A percentile compares a stretch with the other conserved stretches of the same genome.
Evolutionary conservation across 2,329 filamentous ascomycete species (phyloP).

Genomic region (Colletotrichum phormii): DNA sequence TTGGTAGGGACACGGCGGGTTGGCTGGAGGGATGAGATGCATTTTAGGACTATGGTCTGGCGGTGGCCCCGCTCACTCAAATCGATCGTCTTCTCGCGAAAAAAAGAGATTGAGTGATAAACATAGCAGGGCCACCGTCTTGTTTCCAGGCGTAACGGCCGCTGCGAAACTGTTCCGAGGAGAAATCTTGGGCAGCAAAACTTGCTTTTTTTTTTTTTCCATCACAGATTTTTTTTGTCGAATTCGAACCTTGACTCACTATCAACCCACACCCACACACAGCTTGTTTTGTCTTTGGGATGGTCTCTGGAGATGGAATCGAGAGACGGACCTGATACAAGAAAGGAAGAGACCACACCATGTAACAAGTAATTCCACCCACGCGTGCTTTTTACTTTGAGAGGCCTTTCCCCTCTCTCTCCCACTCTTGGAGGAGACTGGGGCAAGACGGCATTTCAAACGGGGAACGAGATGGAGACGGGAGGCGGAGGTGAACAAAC

Average conservation of each 20-base stretch:
- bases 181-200: conserved; percentile 24
- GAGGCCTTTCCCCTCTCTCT: no score
- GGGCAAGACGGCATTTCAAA: neutral
- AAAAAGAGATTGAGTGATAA: neutral
- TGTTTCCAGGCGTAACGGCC: conserved; percentile 35
- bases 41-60: conserved; percentile 33
- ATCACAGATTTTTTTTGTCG: conserved; percentile 16
- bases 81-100: neutral
- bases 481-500: neutral
- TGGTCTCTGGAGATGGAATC: neutral
- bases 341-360: conserved; percentile 23
- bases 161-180: conserved; percentile 21
- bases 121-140: conserved; percentile 16
- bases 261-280: conserved; percentile 20
- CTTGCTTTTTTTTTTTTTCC: conserved; percentile 31
- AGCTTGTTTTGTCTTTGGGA: conserved; percentile 22
- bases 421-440: neutral
- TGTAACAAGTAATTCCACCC: conserved; percentile 36
- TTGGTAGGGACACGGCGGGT: conserved; percentile 34
- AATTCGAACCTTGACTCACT: conserved; percentile 15
- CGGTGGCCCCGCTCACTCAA: conserved; percentile 10
- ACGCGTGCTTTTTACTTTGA: conserved; percentile 25
- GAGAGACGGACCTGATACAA: conserved; percentile 21
- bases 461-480: neutral
- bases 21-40: conserved; percentile 35